Conservation (phyloP, 2,329 filamentous ascomycete species). For the Apiospora malaysiana region DNA sequence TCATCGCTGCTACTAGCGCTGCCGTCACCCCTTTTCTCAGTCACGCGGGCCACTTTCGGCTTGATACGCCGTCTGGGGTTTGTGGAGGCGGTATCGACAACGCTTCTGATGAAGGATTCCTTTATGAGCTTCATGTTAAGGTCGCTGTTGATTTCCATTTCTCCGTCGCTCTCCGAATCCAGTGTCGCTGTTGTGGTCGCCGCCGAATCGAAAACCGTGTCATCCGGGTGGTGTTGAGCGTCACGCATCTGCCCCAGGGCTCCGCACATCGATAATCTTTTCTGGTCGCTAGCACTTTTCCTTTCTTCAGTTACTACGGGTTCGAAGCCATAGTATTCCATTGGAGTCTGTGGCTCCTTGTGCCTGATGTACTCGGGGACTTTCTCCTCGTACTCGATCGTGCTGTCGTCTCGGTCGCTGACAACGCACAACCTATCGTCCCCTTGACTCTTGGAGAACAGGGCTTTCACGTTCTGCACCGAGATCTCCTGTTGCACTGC, state of each 20-base stretch:
- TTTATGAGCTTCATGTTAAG: neutral
- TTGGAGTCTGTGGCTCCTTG: neutral
- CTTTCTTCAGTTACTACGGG: too few relatives aligned
- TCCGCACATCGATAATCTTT: too few relatives aligned
- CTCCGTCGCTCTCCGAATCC: neutral
- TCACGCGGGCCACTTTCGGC: too few relatives aligned
- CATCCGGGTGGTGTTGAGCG: too few relatives aligned
- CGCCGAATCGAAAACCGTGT: too few relatives aligned
- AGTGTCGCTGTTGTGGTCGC: neutral
- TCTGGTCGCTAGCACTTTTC: too few relatives aligned
- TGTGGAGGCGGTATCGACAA: neutral
- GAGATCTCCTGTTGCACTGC: neutral
- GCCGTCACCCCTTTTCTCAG: too few relatives aligned
- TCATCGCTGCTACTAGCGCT: too few relatives aligned
- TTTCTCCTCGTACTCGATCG: neutral
- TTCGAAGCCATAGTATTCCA: neutral
- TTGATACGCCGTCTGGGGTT: neutral
- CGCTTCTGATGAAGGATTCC: neutral
- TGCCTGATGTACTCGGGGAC: neutral
- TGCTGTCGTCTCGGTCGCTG: neutral
- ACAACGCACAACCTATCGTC: neutral
- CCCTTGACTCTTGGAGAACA: too few relatives aligned
- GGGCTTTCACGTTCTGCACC: neutral
- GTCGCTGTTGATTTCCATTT: neutral
- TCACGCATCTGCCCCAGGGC: too few relatives aligned